Evolutionary conservation across 768 basidiomycete species (phyloP), one percentile per base, ranked within the genome.

Genomic region (Mycena olivaceomarginata): DNA sequence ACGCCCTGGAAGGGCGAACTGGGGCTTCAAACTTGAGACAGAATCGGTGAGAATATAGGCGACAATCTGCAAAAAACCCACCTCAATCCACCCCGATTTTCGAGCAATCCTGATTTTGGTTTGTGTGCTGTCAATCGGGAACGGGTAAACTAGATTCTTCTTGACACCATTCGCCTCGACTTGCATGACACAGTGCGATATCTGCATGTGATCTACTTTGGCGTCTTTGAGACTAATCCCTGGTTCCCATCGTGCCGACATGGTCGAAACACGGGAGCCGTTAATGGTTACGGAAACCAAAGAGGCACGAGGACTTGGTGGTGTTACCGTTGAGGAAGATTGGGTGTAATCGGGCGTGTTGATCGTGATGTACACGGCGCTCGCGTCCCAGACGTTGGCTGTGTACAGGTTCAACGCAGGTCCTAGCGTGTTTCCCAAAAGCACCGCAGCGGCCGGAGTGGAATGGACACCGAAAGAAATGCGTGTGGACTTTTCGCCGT

Each of bases 71-170:
- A n/a, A 5, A 62, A 22, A 6, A 75, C 77, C 10, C 15, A 84
- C 85, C 82, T 85, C 85, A 13, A 86, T 80, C 72, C 82, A 86
- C 5, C 80, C 66, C 7, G 85, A 86, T 66, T 82, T 85, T 10
- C 85, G 77, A 1, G 85, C 84, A 13, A 84, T 66, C 3, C 84
- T 77, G 8, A 85, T 63, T 46, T 78, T 82, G 16, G 74, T 69
- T 63, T 76, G 72, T 10, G 68, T 71, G 37, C 84, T 82, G 10
- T 80, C 67, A 9, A 86, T 74, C 13, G 85, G 84, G 41, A 83
- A 84, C 1, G 84, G 85, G 39, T 73, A 85, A 4, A 69, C 73
- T 5, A 84, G 41, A 67, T 65, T 40, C 31, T 81, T 71, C 66
- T 82, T 81, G 0, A 53, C 43, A 9, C 66, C 60, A 6, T 73